phyloP scores from a whole-genome alignment of 2,329 filamentous ascomycete species.

The Dactylella cylindrospora region DNA sequence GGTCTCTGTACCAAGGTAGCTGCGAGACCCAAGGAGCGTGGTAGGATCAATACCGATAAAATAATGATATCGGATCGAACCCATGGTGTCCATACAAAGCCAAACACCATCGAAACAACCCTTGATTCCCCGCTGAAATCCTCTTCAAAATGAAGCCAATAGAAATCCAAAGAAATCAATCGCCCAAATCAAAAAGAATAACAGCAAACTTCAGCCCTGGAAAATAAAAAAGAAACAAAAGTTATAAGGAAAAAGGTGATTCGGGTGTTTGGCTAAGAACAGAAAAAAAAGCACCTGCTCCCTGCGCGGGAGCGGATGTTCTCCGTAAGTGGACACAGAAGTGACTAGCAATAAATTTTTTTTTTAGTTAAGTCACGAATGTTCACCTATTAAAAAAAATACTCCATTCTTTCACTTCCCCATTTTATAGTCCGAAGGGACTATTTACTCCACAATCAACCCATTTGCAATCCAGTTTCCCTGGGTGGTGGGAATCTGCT shows the following conservation, averaged over 20 bases:
- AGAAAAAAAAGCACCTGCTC: slow-evolving; percentile 40
- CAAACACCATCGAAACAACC: slow-evolving; percentile 35
- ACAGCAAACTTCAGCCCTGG: slow-evolving; percentile 2
- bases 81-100: slow-evolving; percentile 43
- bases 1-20: slow-evolving; percentile 45
- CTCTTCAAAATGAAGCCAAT: slow-evolving; percentile 25
- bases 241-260: slow-evolving; percentile 20
- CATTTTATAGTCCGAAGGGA: not conserved
- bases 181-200: too few relatives aligned
- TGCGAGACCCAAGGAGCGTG: slow-evolving; percentile 45
- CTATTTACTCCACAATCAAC: slow-evolving; percentile 34
- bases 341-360: slow-evolving; percentile 45
- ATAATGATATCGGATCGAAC: slow-evolving; percentile 8
- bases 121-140: slow-evolving; percentile 41
- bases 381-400: slow-evolving; percentile 33
- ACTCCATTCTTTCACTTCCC: slow-evolving; percentile 6
- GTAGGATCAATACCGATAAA: slow-evolving; percentile 5
- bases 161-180: slow-evolving; percentile 7
- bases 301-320: slow-evolving; percentile 41
- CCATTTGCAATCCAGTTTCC: slow-evolving; percentile 28
- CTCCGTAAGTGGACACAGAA: slow-evolving; percentile 38
- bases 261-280: slow-evolving; percentile 31
- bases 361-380: slow-evolving; percentile 44
- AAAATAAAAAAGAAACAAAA: slow-evolving; percentile 1
- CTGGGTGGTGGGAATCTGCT: slow-evolving; percentile 32